Evolutionary conservation across 805 yeast species (phyloP).

Genomic region (Isabelozyma gotoi): DNA sequence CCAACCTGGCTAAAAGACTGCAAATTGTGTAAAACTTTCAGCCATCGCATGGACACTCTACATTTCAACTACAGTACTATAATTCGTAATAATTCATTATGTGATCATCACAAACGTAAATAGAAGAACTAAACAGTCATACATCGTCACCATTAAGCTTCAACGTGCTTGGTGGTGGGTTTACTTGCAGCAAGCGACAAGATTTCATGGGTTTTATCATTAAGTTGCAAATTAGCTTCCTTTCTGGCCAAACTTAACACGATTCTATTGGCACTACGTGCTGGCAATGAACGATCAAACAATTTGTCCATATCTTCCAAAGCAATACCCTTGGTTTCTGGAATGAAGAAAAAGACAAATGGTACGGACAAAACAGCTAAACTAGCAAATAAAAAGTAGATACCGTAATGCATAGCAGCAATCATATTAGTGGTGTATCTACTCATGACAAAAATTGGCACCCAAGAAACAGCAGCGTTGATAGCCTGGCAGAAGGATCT

Average conservation of each 20-base stretch:
- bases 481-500: constrained; percentile 40
- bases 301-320: constrained; percentile 27
- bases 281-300: constrained; percentile 18
- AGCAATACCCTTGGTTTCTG: constrained; percentile 38
- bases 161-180: not conserved
- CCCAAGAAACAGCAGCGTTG: constrained; percentile 41
- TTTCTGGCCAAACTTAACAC: constrained; percentile 13
- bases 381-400: constrained; percentile 36
- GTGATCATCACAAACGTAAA: too few relatives aligned
- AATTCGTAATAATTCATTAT: too few relatives aligned
- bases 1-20: too few relatives aligned
- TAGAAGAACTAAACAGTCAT: too few relatives aligned
- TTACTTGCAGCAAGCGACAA: not conserved
- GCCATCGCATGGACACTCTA: too few relatives aligned
- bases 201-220: constrained; percentile 15
- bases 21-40: too few relatives aligned
- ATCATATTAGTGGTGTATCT: constrained; percentile 35
- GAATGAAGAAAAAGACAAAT: constrained; percentile 36
- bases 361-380: constrained; percentile 34
- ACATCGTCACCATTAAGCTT: too few relatives aligned
- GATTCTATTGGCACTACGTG: constrained; percentile 20
- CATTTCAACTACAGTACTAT: too few relatives aligned
- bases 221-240: constrained; percentile 9
- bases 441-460: constrained; percentile 38
- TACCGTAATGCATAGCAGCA: constrained; percentile 32